Conservation (phyloP, 352 stramenopile species). For the Pythium aphanidermatum region DNA sequence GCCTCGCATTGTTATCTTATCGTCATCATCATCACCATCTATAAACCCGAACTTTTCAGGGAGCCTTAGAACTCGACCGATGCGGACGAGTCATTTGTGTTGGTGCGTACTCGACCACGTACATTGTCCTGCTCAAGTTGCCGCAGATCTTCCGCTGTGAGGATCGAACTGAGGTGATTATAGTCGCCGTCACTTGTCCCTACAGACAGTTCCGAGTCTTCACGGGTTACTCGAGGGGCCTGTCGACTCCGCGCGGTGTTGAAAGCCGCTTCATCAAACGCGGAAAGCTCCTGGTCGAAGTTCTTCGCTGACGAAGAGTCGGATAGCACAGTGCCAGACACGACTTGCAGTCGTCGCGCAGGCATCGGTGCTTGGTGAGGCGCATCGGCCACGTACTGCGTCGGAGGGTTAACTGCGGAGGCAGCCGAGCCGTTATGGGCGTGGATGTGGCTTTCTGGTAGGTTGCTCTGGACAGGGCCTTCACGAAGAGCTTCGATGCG, state of each 20-base stretch:
- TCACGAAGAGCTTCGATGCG: conserved; percentile 59
- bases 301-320: conserved; percentile 12
- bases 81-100: conserved; percentile 8
- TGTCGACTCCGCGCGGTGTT: conserved; percentile 28
- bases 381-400: too few relatives aligned
- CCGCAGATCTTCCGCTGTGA: conserved; percentile 7
- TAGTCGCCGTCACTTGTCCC: conserved; percentile 6
- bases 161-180: conserved; percentile 55
- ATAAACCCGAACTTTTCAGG: not conserved
- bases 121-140: not conserved
- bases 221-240: not conserved
- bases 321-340: conserved; percentile 12
- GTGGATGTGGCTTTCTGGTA: conserved; percentile 44
- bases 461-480: conserved; percentile 17
- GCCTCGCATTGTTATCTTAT: not conserved
- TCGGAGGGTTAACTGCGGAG: not conserved
- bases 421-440: conserved; percentile 30
- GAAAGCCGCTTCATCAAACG: conserved; percentile 35
- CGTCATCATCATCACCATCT: not conserved
- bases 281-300: conserved; percentile 7
- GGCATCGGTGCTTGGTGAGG: not conserved
- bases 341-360: not conserved
- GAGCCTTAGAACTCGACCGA: conserved; percentile 16
- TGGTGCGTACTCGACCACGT: conserved; percentile 2
- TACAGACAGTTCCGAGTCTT: conserved; percentile 4